Evolutionary conservation across 1,139 yeast species (phyloP), one percentile per base, ranked within the genome.

Genomic region (Entelexis paramagnoliae): DNA sequence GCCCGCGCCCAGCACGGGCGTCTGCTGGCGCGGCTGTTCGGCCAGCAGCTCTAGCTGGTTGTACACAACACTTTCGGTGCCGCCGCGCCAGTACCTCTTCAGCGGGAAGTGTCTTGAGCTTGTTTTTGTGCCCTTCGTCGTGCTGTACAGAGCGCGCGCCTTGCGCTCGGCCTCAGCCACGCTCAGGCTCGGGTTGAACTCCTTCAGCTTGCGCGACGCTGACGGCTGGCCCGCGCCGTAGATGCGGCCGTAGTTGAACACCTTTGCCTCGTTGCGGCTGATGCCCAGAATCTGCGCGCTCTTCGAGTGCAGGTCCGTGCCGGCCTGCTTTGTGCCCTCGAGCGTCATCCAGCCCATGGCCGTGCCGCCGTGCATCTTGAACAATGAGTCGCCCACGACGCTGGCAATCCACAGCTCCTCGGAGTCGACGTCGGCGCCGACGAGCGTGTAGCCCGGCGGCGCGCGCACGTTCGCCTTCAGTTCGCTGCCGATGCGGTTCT

Each of bases 261-360:
- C 78, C 62, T 93, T 93, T 19, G 98, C 98, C 59, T 91, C 95
- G 60, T 83, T 80, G 66, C 99, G 76, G 22, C 86, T 80, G 51
- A 93, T 91, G 0, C 95, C 95, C 63, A 93, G 69, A 59, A 93
- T 89, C 26, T 75, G 75, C 0, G 98, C 96, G 0, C 98, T 93
- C 61, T 86, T 88, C 1, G 97, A 88, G 64, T 93, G 99, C 58
- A 93, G 70, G 68, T 93, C 99, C 0, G 98, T 93, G 11, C 89
- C 93, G 54, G 84, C 91, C 52, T 71, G 72, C 67, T 93, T 93
- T 22, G 91, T 82, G 17, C 99, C 99, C 71, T 93, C 99, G 51
- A 93, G 73, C 1, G 97, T 89, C 99, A 93, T 93, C 98, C 98
- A 93, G 0, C 98, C 97, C 51, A 93, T 75, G 0, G 97, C 95